These are phyloP conservation scores for Picea abies DNA, from an alignment of 83 land plant genomes.

Conservation along the genomic window DNA sequence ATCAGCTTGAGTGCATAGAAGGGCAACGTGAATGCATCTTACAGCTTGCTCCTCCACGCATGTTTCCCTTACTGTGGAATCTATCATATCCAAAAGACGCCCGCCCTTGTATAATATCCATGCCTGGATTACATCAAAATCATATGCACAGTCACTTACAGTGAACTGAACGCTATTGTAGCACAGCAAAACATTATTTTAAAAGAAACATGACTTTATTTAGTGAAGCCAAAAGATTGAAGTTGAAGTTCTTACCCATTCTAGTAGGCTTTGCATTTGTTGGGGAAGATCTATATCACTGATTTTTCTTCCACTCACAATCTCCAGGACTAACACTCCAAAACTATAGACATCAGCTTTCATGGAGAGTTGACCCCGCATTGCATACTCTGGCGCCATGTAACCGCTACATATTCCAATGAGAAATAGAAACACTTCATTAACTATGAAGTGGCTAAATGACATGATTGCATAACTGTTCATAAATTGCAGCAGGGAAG, in stretches of 20 bases:
- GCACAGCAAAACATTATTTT: too few relatives aligned
- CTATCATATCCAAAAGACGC: background rate
- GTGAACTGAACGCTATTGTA: too few relatives aligned
- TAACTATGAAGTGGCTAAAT: too few relatives aligned
- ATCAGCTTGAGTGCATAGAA: background rate
- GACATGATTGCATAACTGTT: too few relatives aligned
- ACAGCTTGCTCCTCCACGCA: background rate
- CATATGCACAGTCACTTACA: too few relatives aligned
- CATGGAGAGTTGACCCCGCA: background rate
- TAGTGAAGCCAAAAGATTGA: too few relatives aligned
- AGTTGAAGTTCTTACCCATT: too few relatives aligned
- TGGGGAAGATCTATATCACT: background rate
- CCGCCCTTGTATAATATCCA: background rate
- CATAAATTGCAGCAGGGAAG: too few relatives aligned
- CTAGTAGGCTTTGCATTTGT: background rate
- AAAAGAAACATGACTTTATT: too few relatives aligned
- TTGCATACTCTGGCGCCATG: background rate
- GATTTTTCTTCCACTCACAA: background rate
- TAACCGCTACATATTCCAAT: background rate
- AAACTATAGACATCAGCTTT: background rate
- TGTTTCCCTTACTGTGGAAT: background rate
- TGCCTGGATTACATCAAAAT: background rate
- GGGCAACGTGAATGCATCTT: background rate
- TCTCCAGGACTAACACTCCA: background rate
- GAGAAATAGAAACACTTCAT: too few relatives aligned